phyloP scores from a whole-genome alignment of 192 early-diverging fungal species.

The Linnemannia elongata region DNA sequence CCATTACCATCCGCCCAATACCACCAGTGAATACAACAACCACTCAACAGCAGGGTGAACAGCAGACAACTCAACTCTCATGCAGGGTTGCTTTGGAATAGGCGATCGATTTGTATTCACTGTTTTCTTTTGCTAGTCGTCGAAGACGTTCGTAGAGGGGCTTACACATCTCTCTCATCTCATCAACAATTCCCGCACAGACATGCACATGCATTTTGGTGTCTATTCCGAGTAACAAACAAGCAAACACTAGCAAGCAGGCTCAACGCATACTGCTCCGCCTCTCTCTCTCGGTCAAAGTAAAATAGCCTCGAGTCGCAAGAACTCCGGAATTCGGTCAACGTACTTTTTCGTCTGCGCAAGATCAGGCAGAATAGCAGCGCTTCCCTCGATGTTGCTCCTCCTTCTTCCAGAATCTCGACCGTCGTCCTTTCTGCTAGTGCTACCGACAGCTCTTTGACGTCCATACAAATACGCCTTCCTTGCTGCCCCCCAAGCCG shows the following conservation, averaged over 20 bases:
- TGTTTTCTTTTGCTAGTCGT: background rate
- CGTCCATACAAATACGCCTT: slow-evolving; percentile 61
- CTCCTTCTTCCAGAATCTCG: background rate
- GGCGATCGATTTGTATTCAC: background rate
- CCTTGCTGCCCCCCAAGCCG: slow-evolving; percentile 72
- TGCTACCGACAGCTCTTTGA: background rate
- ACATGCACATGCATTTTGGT: background rate
- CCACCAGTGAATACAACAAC: background rate
- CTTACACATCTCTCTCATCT: background rate
- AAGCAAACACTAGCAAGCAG: background rate
- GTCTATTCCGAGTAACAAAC: background rate
- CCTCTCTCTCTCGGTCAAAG: background rate
- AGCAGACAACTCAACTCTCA: background rate
- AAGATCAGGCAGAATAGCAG: slow-evolving; percentile 18
- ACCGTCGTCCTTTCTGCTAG: background rate
- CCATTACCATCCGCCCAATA: background rate
- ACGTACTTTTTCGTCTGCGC: slow-evolving; percentile 28
- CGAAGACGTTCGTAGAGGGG: background rate
- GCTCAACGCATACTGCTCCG: background rate
- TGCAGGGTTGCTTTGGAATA: background rate
- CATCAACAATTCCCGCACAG: background rate
- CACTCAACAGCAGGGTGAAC: background rate
- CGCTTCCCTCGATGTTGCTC: background rate
- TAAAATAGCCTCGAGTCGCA: slow-evolving; percentile 10
- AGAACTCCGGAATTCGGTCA: slow-evolving; percentile 27